Conservation (phyloP, 495 filamentous ascomycete genomes). For the Thozetella sp. region DNA sequence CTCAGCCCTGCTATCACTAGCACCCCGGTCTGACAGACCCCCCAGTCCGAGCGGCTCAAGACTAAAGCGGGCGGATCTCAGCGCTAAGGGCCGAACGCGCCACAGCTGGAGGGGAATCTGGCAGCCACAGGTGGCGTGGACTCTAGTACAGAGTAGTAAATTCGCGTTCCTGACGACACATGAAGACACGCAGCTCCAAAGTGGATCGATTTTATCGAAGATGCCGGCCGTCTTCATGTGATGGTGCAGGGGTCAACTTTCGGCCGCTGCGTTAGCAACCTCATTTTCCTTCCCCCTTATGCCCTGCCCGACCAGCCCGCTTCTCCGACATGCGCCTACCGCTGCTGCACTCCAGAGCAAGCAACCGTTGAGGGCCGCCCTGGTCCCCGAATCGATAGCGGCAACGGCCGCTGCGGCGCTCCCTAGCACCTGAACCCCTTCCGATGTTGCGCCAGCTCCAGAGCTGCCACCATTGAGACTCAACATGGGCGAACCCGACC, state of each 20-base stretch:
- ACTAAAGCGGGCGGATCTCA: too few relatives aligned
- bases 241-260: not conserved
- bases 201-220: constrained; percentile 1
- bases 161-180: not conserved
- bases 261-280: not conserved
- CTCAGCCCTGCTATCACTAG: too few relatives aligned
- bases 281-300: not conserved
- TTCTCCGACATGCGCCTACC: not conserved
- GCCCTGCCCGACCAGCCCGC: not conserved
- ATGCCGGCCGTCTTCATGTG: constrained; percentile 1
- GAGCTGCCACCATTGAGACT: constrained; percentile 15
- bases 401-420: not conserved
- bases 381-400: not conserved
- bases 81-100: too few relatives aligned
- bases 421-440: constrained; percentile 6
- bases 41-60: too few relatives aligned
- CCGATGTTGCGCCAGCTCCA: constrained; percentile 13
- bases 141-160: not conserved
- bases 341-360: too few relatives aligned
- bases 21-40: too few relatives aligned
- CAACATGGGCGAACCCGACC: constrained; percentile 35
- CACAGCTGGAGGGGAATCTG: not conserved
- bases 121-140: constrained; percentile 4
- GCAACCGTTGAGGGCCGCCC: not conserved
- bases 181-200: constrained; percentile 1